Evolutionary conservation across 495 filamentous ascomycete genomes (phyloP), one percentile per base, ranked within the genome.

Genomic region (Eremomyces bilateralis): DNA sequence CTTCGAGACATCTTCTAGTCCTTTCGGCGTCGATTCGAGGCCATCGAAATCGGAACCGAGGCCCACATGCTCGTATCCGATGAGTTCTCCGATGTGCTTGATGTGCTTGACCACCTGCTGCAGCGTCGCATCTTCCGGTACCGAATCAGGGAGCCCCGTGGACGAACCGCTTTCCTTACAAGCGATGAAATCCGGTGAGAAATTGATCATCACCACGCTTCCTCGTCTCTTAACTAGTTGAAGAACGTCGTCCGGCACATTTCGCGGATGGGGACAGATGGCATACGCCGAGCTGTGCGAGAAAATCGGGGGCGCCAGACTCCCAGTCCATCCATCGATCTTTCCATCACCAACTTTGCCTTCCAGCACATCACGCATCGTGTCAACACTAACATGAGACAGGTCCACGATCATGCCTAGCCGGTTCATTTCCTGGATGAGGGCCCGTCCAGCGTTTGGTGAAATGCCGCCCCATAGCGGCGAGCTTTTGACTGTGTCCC

Each of bases 341-440:
- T n/a, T n/a, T 57, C 63, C 64, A 18, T 45, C 47, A 12, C 57
- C 45, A 3, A 43, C 31, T 0, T 44, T 44, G 6, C 57, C 66
- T 3, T 61, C 58, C 0, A 84, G 61, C 8, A 76, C 68, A 38
- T 79, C 71, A 29, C 63, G 54, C 77, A 76, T 76, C 0, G 73
- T 80, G 15, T 73, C 67, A n/a, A 62, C 59, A 30, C 65, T 67
- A 1, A 67, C 64, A 45, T 84, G 78, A 12, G 71, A 61, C 1
- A 82, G 54, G 42, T 84, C 78, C 24, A 84, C 72, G 12, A 82
- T 62, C 74, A 83, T 76, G 16, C 78, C 78, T 20, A 82, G 51
- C 1, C 78, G 61, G 46, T 83, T 84, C 78, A 84, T 84, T 55
- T 84, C 78, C 18, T 53, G 47, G 37, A 83, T 58, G 4, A 93